Conservation (phyloP, 176 grass and related monocot genomes). For the Cenchrus purpureus region DNA sequence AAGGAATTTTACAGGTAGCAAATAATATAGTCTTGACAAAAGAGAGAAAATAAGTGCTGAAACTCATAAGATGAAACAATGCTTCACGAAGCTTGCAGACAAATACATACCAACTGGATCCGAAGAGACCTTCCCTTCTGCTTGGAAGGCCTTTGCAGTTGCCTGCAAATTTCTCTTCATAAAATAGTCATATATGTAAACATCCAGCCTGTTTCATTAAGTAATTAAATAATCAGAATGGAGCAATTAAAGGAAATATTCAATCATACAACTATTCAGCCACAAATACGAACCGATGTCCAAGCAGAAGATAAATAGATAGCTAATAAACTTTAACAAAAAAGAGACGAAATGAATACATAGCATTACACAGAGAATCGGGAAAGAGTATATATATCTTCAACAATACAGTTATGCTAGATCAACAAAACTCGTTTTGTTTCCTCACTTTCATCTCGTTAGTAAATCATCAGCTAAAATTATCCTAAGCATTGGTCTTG, state of each 20-base stretch:
- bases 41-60: background rate
- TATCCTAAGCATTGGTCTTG: background rate
- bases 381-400: background rate
- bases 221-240: constrained; percentile 23
- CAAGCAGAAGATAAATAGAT: constrained; percentile 24
- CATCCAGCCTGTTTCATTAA: constrained; percentile 90
- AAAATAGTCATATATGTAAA: constrained; percentile 99
- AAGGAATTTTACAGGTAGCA: constrained; percentile 16
- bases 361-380: background rate
- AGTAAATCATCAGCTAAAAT: constrained; percentile 33
- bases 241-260: background rate
- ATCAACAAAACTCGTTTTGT: constrained; percentile 12
- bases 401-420: constrained; percentile 14
- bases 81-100: constrained; percentile 10
- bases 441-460: constrained; percentile 1
- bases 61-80: constrained; percentile 18
- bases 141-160: constrained; percentile 98
- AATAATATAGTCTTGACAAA: constrained; percentile 11
- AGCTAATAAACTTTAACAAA: background rate
- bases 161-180: constrained; percentile 98
- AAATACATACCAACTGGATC: constrained; percentile 94
- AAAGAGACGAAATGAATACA: background rate
- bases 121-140: constrained; percentile 98
- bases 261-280: constrained; percentile 12
- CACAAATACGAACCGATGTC: constrained; percentile 9